A percentile compares a stretch with the other conserved stretches of the same genome.
These are phyloP conservation scores for Triticum timopheevii DNA, from an alignment of 176 grass and related monocot species.

Conservation along the genomic window DNA sequence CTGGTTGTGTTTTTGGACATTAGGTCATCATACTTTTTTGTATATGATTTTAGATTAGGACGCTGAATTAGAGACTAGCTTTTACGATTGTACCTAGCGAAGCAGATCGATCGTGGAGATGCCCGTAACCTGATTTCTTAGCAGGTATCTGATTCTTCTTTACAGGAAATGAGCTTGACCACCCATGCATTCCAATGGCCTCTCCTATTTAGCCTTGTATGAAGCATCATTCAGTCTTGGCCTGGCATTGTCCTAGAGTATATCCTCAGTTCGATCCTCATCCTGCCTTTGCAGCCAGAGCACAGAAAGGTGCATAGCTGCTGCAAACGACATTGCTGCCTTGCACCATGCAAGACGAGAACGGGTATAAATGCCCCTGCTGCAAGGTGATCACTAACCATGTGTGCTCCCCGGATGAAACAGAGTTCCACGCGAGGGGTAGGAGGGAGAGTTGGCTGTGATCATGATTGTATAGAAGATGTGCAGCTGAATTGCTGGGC, in stretches of 20 bases:
- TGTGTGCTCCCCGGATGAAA: background rate
- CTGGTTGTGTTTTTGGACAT: no score
- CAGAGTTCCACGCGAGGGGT: background rate
- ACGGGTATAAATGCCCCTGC: conserved; percentile 18
- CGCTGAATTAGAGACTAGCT: no score
- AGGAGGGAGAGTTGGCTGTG: background rate
- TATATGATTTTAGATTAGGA: no score
- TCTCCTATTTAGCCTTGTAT: conserved; percentile 1
- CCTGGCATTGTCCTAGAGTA: conserved; percentile 24
- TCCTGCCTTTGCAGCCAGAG: background rate
- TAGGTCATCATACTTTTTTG: no score
- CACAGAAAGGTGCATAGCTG: background rate
- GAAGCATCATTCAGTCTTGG: background rate
- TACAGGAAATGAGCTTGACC: background rate
- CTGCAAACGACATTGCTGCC: no score
- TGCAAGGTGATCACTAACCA: no score
- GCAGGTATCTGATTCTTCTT: background rate
- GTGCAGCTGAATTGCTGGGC: conserved; percentile 51
- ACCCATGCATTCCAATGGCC: background rate
- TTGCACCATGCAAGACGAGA: background rate
- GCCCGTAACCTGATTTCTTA: background rate
- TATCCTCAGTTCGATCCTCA: background rate
- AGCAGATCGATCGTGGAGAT: background rate
- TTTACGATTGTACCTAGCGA: no score
- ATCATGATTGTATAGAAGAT: background rate